phyloP scores from a whole-genome alignment of 2,329 filamentous ascomycete genomes.

The Epichloe typhina region DNA sequence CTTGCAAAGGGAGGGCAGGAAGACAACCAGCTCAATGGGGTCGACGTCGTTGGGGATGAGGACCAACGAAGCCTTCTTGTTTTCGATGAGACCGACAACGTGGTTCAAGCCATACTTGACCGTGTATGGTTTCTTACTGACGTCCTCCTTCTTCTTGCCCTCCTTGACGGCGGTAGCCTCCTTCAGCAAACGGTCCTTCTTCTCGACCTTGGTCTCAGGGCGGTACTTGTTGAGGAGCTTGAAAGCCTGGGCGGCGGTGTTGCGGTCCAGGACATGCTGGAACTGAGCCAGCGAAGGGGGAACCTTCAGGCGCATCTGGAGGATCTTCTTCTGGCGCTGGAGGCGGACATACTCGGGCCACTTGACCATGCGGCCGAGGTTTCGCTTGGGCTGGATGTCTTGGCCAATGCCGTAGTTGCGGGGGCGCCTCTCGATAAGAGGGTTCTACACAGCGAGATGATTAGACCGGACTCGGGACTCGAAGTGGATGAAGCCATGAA shows the following conservation, averaged over 20 bases:
- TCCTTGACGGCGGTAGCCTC: slow-evolving; percentile 96
- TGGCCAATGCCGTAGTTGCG: slow-evolving; percentile 98
- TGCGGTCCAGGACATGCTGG: slow-evolving; percentile 91
- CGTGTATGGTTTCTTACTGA: slow-evolving; percentile 98
- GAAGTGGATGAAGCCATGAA: not conserved
- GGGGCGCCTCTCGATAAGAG: slow-evolving; percentile 91
- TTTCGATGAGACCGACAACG: slow-evolving; percentile 92
- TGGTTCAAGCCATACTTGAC: slow-evolving; percentile 99
- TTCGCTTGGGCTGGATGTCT: slow-evolving; percentile 93
- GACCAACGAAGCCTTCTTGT: slow-evolving; percentile 98
- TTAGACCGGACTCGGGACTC: not conserved
- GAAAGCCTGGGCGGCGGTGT: slow-evolving; percentile 92
- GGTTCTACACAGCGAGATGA: slow-evolving; percentile 54
- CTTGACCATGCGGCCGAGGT: slow-evolving; percentile 96
- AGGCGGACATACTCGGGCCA: slow-evolving; percentile 99
- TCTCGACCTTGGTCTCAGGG: slow-evolving; percentile 96
- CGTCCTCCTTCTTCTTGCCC: slow-evolving; percentile 99
- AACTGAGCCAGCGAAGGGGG: slow-evolving; percentile 96
- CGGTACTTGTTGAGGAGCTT: slow-evolving; percentile 99
- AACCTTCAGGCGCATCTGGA: slow-evolving; percentile 97
- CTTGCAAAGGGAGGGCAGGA: slow-evolving; percentile 96
- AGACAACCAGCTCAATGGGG: slow-evolving; percentile 98
- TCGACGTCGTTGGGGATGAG: slow-evolving; percentile 99
- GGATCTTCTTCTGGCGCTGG: slow-evolving; percentile 87
- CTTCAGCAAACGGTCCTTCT: slow-evolving; percentile 98